Evolutionary conservation across 352 stramenopile genomes (phyloP), one percentile per base, ranked within the genome.

Genomic region (Globisporangium paddicum): DNA sequence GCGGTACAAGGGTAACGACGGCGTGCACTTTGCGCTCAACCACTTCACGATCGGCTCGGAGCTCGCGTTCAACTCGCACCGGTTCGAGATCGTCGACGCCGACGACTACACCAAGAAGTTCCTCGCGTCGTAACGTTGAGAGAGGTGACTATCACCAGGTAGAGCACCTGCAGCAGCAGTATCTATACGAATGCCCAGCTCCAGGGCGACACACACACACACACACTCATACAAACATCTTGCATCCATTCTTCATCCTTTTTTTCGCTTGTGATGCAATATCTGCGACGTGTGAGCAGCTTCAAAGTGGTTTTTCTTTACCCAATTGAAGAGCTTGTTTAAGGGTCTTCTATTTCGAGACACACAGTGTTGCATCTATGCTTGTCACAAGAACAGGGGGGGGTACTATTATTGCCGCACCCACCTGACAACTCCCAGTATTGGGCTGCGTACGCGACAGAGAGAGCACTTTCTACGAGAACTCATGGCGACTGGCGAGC

Each of bases 71-170:
- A 91, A 78, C 63, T 77, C 76, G 50, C 77, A 89, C 60, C 78
- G 79, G 50, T 91, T 93, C 66, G 73, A 89, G 57, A 79, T 91
- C 55, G 62, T 85, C 32, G 83, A 93, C 28, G 76, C 76, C 26
- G 83, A 93, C 68, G 82, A 91, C 63, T 93, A 91, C 73, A 93
- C 79, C 14, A 84, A 81, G 56, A 89, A 91, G 58, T 93, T 89
- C 59, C 66, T 93, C 44, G 80, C 76, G 14, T 70, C 79, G 5
- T 89, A 66, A 45, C 16, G 18, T 32, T 34, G 35, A n/a, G 14
- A 13, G 25, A 60, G 16, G 16, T 19, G 19, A 21, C 13, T 16
- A 21, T 23, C 23, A 50, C 21, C 11, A 10, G 21, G 10, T 18
- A 51, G 23, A 6, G 34, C 7, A 35, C 4, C 45, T 51, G 23